Conservation (phyloP, 768 basidiomycete species). For the Antrodiella citrinella region DNA sequence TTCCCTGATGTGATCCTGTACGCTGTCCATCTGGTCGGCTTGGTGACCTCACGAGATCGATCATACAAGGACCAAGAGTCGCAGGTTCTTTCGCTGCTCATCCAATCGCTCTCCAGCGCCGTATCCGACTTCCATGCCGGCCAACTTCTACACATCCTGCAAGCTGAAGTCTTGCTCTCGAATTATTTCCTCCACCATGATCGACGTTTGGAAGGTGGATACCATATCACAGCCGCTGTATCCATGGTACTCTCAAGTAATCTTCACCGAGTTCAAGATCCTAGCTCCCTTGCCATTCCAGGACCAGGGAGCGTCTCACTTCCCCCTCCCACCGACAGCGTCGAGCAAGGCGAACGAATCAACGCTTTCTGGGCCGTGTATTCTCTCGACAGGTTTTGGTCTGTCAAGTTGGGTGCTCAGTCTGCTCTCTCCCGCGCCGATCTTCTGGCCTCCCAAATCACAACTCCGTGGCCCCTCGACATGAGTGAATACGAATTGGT, state of each 20-base stretch:
- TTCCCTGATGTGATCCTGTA: constrained; percentile 38
- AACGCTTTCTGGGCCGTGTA: constrained; percentile 61
- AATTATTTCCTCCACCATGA: constrained; percentile 59
- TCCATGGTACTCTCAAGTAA: constrained; percentile 21
- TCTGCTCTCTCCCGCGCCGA: constrained; percentile 49
- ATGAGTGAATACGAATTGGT: constrained; percentile 26
- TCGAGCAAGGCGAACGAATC: constrained; percentile 63
- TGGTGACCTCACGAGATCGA: constrained; percentile 19
- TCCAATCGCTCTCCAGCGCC: constrained; percentile 40
- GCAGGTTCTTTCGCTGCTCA: constrained; percentile 38
- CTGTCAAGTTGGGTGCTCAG: constrained; percentile 44
- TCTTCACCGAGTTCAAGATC: constrained; percentile 21
- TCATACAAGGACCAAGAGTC: constrained; percentile 23
- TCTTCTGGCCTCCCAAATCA: constrained; percentile 27
- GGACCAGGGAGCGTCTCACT: constrained; percentile 19
- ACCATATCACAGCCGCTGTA: constrained; percentile 37
- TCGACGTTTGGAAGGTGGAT: constrained; percentile 52
- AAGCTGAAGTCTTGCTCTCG: constrained; percentile 47
- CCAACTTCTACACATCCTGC: constrained; percentile 26
- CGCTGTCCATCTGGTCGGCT: constrained; percentile 26
- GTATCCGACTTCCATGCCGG: constrained; percentile 24
- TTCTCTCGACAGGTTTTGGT: constrained; percentile 48
- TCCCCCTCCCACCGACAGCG: constrained; percentile 30
- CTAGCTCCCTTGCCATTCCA: constrained; percentile 15
- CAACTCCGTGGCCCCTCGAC: constrained; percentile 31